These are phyloP conservation scores for Thalassiosira exigua DNA, from an alignment of 352 stramenopile genomes.

Conservation along the genomic window DNA sequence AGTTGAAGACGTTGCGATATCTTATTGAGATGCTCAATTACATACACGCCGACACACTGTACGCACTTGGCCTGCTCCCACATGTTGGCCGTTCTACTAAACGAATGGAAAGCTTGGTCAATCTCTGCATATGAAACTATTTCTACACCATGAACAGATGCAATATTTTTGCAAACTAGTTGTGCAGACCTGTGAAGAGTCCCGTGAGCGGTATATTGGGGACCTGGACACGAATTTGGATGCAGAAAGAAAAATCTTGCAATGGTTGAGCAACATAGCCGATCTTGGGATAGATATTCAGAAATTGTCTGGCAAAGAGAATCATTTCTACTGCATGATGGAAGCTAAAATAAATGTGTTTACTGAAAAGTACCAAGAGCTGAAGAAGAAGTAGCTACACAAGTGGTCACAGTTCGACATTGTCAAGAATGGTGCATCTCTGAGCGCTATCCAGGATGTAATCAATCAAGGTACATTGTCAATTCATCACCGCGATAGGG, in stretches of 20 bases:
- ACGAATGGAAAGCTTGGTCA: too few species aligned
- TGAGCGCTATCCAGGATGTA: conserved; percentile 5
- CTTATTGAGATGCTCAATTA: conserved; percentile 17
- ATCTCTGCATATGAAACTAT: too few species aligned
- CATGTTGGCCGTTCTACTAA: too few species aligned
- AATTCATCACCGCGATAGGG: conserved; percentile 8
- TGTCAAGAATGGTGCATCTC: conserved; percentile 21
- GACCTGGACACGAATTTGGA: background rate
- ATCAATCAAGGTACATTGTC: conserved; percentile 11
- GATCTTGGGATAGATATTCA: background rate
- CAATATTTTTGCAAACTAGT: too few species aligned
- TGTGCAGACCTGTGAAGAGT: too few species aligned
- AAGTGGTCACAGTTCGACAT: conserved; percentile 39
- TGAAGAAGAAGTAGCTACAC: conserved; percentile 28
- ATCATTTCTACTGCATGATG: background rate
- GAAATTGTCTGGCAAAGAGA: background rate
- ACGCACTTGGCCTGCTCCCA: too few species aligned
- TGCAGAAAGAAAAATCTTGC: too few species aligned
- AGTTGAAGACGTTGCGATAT: background rate
- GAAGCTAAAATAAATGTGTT: background rate
- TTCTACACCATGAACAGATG: too few species aligned
- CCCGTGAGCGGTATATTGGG: conserved; percentile 6
- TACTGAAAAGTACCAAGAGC: background rate
- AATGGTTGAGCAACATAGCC: too few species aligned
- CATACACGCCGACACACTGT: background rate